These are phyloP conservation scores for Mycogone perniciosa DNA, from an alignment of 2,329 filamentous ascomycete species.

Conservation along the genomic window DNA sequence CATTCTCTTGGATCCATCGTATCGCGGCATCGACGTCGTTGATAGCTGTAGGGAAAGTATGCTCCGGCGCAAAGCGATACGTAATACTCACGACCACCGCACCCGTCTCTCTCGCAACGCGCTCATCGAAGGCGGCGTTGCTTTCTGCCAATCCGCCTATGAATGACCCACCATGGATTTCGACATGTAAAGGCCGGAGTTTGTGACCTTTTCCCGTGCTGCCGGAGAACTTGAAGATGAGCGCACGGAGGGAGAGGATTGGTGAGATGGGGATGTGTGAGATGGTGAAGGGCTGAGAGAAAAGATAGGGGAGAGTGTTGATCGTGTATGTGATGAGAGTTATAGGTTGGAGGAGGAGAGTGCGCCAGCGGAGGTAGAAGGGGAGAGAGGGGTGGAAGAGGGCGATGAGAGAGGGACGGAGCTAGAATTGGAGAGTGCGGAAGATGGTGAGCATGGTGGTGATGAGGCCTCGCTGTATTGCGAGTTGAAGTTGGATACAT, in stretches of 20 bases:
- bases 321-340: constrained; percentile 32
- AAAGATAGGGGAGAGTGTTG: constrained; percentile 29
- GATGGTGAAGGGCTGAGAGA: constrained; percentile 29
- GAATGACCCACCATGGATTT: constrained; percentile 39
- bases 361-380: constrained; percentile 35
- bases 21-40: constrained; percentile 42
- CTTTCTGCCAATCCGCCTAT: constrained; percentile 37
- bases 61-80: constrained; percentile 46
- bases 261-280: constrained; percentile 27
- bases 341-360: constrained; percentile 37
- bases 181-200: constrained; percentile 36
- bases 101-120: constrained; percentile 32
- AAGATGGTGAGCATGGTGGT: neutral
- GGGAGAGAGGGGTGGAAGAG: constrained; percentile 32
- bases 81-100: constrained; percentile 43
- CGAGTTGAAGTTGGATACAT: too few relatives aligned
- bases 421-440: constrained; percentile 15
- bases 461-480: neutral
- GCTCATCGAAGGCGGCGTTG: constrained; percentile 27
- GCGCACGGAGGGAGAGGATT: constrained; percentile 22
- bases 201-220: constrained; percentile 14
- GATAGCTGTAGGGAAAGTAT: constrained; percentile 41
- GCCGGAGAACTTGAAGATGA: constrained; percentile 29
- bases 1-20: constrained; percentile 33
- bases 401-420: constrained; percentile 27